These are phyloP conservation scores for Saposhnikovia divaricata DNA, from an alignment of 129 eudicot genomes.

Conservation along the genomic window DNA sequence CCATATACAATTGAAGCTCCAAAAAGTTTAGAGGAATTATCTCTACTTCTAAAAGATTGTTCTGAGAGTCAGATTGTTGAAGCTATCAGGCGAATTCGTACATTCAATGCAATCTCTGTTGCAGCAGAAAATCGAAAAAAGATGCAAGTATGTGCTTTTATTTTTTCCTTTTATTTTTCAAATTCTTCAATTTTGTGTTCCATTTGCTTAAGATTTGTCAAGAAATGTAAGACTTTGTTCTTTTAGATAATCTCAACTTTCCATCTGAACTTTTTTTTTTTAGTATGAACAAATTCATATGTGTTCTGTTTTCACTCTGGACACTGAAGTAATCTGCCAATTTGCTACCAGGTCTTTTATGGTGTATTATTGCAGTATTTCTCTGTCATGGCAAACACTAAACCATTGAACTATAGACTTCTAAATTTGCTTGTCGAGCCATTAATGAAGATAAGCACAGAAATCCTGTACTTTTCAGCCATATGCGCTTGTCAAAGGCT, in stretches of 20 bases:
- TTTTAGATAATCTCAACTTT: background rate
- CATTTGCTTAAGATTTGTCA: background rate
- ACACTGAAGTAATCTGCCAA: background rate
- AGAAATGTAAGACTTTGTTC: background rate
- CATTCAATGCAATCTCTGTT: constrained; percentile 69
- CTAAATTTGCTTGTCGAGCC: constrained; percentile 87
- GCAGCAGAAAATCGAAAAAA: constrained; percentile 95
- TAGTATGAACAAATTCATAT: background rate
- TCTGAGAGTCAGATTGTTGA: constrained; percentile 70
- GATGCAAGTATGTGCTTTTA: constrained; percentile 55
- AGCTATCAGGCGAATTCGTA: constrained; percentile 80
- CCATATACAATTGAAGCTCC: constrained; percentile 95
- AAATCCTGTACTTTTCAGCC: constrained; percentile 90
- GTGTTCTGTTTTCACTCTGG: background rate
- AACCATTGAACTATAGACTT: constrained; percentile 60
- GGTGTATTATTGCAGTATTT: constrained; percentile 88
- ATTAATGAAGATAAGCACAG: constrained; percentile 87
- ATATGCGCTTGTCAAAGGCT: constrained; percentile 91
- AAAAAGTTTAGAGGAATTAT: constrained; percentile 60
- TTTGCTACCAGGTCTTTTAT: constrained; percentile 67
- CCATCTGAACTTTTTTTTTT: background rate
- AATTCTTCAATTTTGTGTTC: background rate
- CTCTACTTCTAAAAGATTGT: constrained; percentile 48
- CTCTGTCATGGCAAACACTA: constrained; percentile 73
- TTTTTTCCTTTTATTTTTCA: background rate